These are phyloP conservation scores for Aspergillus nomiae DNA, from an alignment of 2,329 filamentous ascomycete genomes.

Conservation along the genomic window DNA sequence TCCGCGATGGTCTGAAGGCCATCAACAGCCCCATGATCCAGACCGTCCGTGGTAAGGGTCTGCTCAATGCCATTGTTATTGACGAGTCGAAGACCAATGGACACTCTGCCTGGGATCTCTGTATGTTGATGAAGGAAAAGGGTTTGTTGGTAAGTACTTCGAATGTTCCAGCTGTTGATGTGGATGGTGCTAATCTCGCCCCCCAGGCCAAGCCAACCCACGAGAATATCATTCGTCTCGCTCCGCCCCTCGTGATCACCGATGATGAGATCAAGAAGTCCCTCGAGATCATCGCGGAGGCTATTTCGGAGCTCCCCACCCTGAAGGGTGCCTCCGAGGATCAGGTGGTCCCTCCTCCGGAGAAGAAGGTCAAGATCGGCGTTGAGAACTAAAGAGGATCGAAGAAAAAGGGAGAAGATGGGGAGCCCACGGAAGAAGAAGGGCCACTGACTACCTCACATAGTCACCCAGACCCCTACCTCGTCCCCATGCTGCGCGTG, in stretches of 20 bases:
- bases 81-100: slow-evolving; percentile 85
- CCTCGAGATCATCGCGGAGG: slow-evolving; percentile 76
- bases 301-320: slow-evolving; percentile 76
- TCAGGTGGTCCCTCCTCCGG: slow-evolving; percentile 57
- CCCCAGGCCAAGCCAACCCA: slow-evolving; percentile 95
- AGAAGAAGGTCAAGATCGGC: slow-evolving; percentile 64
- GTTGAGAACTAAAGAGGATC: slow-evolving; percentile 54
- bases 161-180: not conserved
- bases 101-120: slow-evolving; percentile 92
- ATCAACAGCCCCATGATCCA: slow-evolving; percentile 81
- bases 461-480: not conserved
- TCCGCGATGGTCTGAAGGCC: slow-evolving; percentile 75
- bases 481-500: not conserved
- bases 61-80: slow-evolving; percentile 95
- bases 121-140: slow-evolving; percentile 92
- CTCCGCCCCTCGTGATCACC: slow-evolving; percentile 92
- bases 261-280: slow-evolving; percentile 81
- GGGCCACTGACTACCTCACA: not conserved
- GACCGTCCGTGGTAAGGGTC: slow-evolving; percentile 83
- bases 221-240: slow-evolving; percentile 96
- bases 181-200: not conserved
- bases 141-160: slow-evolving; percentile 74
- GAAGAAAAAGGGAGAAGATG: not conserved
- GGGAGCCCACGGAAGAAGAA: not conserved
- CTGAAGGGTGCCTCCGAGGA: slow-evolving; percentile 60